Base-by-base conservation (phyloP, 2,329 filamentous ascomycete genomes). In the Lecanicillium sp. region DNA sequence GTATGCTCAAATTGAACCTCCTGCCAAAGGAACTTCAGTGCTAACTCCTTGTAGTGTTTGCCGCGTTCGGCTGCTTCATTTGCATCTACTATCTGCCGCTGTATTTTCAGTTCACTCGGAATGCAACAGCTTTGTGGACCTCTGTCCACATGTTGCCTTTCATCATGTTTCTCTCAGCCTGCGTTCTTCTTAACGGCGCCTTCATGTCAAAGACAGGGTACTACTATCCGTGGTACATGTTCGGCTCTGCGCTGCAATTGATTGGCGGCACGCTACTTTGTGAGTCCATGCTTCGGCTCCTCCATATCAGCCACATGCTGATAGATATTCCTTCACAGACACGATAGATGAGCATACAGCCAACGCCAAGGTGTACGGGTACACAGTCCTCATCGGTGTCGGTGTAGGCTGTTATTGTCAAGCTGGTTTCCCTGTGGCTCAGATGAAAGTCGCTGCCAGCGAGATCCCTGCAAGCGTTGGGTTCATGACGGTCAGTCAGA, bases 41-140 rank as follows among this genome's bases (percentile, higher is more conserved):
- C n/a, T n/a, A n/a, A n/a, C n/a, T n/a, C 6, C 7, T 28, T 20
- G 12, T 17, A 30, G 32, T 39, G 32, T 19, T 43, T 13, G 39
- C 39, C 13, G 46, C 46, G n/a, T 44, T 49, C 12, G 45, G 45
- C 7, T 39, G 43, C 29, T 59, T 57, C 33, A 46, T 60, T 8
- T 35, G 48, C 12, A 51, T 66, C n/a, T 74, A 72, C 49, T 73
- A 66, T 46, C 61, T 71, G 5, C 70, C 71, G 0, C 49, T 74
- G 1, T 69, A 60, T 49, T 74, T 74, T 48, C 64, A 71, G 44
- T 74, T 72, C 48, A 58, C 58, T 1, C 52, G 54, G 2, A 60
- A 59, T 5, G 68, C 70, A 30, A 52, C 46, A 0, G 22, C 22
- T 55, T 65, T 0, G 47, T 71, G 3, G 12, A 58, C 66, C 9